Evolutionary conservation across 2,329 filamentous ascomycete genomes (phyloP).

Genomic region (Fusarium vanettenii): DNA sequence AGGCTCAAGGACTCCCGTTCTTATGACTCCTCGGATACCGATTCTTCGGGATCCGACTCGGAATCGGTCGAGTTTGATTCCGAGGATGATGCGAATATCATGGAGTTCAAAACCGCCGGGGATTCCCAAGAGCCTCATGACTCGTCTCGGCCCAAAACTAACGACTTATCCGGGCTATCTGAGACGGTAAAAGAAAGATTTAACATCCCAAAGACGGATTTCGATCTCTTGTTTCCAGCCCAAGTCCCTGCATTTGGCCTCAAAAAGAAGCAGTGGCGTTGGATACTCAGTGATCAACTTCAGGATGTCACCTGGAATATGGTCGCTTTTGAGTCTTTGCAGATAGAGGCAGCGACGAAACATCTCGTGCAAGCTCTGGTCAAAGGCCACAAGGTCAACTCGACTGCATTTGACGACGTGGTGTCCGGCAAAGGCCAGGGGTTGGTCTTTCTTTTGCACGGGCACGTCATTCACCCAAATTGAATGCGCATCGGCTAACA

Average conservation of each 20-base stretch:
- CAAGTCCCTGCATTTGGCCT: background rate
- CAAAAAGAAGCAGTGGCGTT: background rate
- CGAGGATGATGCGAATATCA: background rate
- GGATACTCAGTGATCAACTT: background rate
- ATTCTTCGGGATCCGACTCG: too few relatives aligned
- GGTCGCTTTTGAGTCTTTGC: background rate
- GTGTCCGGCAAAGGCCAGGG: background rate
- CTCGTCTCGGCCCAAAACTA: background rate
- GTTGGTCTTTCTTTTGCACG: background rate
- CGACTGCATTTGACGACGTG: background rate
- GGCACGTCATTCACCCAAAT: background rate
- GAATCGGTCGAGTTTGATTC: background rate
- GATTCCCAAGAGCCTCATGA: background rate
- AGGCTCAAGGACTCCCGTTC: too few relatives aligned
- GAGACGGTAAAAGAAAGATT: background rate
- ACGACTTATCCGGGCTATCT: background rate
- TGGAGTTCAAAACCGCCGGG: background rate
- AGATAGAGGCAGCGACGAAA: fast-evolving
- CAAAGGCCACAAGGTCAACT: background rate
- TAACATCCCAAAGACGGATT: background rate
- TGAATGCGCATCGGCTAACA: fast-evolving
- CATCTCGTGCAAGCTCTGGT: background rate
- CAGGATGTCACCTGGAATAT: background rate
- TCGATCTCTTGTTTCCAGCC: background rate
- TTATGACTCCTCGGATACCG: too few relatives aligned